Percentiles rank a stretch among this genome's conserved stretches.
Evolutionary conservation across 768 basidiomycete genomes (phyloP).

Genomic region (Saitozyma podzolica): DNA sequence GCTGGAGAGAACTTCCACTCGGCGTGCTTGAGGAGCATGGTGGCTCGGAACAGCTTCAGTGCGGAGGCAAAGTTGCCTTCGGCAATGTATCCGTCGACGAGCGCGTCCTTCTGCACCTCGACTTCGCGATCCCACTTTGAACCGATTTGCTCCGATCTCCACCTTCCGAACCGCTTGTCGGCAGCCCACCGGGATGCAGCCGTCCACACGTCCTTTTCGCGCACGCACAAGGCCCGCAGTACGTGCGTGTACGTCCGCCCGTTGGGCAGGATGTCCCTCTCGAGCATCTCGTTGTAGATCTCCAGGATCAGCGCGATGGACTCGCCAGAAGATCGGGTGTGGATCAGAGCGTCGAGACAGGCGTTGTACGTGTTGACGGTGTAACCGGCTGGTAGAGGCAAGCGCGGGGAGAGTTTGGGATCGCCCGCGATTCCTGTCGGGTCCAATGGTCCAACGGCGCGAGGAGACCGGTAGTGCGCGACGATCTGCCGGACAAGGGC

Average conservation of each 20-base stretch:
- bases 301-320: conserved; percentile 63
- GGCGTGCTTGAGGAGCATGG: conserved; percentile 45
- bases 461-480: conserved; percentile 37
- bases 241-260: conserved; percentile 63
- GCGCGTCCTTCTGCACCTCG: conserved; percentile 7
- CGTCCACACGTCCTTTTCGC: conserved; percentile 66
- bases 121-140: neutral
- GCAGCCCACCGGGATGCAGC: conserved; percentile 57
- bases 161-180: conserved; percentile 22
- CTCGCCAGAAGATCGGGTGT: conserved; percentile 55
- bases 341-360: conserved; percentile 61
- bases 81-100: conserved; percentile 56
- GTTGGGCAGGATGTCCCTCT: conserved; percentile 65
- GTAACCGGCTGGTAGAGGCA: conserved; percentile 32
- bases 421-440: conserved; percentile 9
- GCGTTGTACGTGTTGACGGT: conserved; percentile 64
- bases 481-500: conserved; percentile 16
- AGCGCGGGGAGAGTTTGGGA: conserved; percentile 18
- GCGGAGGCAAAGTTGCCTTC: conserved; percentile 75
- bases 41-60: conserved; percentile 69
- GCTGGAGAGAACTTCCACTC: conserved; percentile 27
- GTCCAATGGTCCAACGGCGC: conserved; percentile 22
- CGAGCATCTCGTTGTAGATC: conserved; percentile 72
- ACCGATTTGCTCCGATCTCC: conserved; percentile 18
- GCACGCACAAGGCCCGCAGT: conserved; percentile 64